Base-by-base conservation (phyloP, 1,139 yeast species). In the Sugiyamaella japonica region DNA sequence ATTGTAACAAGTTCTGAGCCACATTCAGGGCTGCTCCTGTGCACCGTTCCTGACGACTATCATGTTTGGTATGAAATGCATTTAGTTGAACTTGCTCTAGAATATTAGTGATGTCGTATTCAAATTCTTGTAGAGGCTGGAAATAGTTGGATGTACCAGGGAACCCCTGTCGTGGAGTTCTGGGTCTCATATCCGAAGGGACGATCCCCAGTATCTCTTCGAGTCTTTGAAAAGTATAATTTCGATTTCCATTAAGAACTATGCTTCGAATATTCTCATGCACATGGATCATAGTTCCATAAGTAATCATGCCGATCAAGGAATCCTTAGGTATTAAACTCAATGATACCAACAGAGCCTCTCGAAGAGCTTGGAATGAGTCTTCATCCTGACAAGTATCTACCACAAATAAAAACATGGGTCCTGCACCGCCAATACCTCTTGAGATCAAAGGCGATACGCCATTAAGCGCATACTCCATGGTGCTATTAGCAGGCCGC, bases 21-120 rank as follows among this genome's bases (percentile, higher is more conserved):
- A 85, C 71, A 59, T 82, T 81, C 32, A 86, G 62, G 2, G 91
- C 91, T 41, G 82, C 68, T 0, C 93, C 95, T 0, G 89, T 83
- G 28, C 85, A 76, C 61, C 91, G 74, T 28, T 73, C 73, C 1
- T 80, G 76, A 63, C 95, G 76, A 53, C 73, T 74, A 47, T 75
- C 74, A 17, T 66, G 66, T 7, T 72, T 66, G 50, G 76, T 76
- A 1, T 82, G 79, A 68, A 85, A 85, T 1, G 80, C 70, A 62
- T 85, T 86, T 9, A 76, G 70, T 8, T 69, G 69, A 50, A 86
- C 70, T 47, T 72, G 76, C 56, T 85, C 88, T 48, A 86, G 70
- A 15, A 83, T 76, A 38, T 72, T 70, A 2, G 80, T 75, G 29
- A 85, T 61, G 52, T 79, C 79, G 66, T 80, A 85, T 65, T 85